Percentiles rank a stretch among this genome's conserved stretches.
Evolutionary conservation across 1,284 basidiomycete genomes (phyloP).

Genomic region (Cryptococcus hybrid): DNA sequence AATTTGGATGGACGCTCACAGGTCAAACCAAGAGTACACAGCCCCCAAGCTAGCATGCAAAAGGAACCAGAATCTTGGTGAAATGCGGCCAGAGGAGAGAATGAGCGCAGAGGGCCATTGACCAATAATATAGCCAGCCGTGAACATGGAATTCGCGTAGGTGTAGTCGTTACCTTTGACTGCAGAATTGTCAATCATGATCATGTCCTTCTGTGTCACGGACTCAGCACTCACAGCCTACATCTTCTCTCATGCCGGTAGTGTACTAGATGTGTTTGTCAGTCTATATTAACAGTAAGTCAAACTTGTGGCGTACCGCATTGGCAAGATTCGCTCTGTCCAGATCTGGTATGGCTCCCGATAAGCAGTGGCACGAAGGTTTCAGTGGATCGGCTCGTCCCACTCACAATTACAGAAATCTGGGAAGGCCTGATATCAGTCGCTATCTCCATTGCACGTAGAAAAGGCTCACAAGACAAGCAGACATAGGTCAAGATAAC

Average conservation of each 20-base stretch:
- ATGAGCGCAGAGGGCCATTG: constrained; percentile 36
- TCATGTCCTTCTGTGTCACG: neutral
- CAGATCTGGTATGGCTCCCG: constrained; percentile 8
- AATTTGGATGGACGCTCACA: constrained; percentile 10
- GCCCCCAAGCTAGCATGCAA: constrained; percentile 34
- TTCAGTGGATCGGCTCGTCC: too few relatives aligned
- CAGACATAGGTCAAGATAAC: constrained; percentile 40
- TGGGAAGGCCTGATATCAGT: constrained; percentile 1
- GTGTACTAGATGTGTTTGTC: constrained; percentile 21
- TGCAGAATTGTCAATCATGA: neutral
- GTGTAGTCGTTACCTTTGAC: constrained; percentile 32
- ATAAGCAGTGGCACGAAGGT: neutral
- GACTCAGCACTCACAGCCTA: constrained; percentile 19
- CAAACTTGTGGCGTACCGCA: constrained; percentile 13
- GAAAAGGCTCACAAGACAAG: constrained; percentile 17
- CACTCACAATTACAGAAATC: constrained; percentile 23
- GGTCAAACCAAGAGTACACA: constrained; percentile 27
- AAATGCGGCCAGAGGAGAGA: constrained; percentile 34
- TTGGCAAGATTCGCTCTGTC: constrained; percentile 34
- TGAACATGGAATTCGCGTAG: constrained; percentile 32
- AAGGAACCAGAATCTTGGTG: constrained; percentile 39
- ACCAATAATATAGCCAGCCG: constrained; percentile 38
- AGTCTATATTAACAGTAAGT: neutral
- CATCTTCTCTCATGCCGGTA: constrained; percentile 32
- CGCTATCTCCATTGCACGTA: neutral